Base-by-base conservation (phyloP, 495 filamentous ascomycete species). In the Neurospora hispaniola region DNA sequence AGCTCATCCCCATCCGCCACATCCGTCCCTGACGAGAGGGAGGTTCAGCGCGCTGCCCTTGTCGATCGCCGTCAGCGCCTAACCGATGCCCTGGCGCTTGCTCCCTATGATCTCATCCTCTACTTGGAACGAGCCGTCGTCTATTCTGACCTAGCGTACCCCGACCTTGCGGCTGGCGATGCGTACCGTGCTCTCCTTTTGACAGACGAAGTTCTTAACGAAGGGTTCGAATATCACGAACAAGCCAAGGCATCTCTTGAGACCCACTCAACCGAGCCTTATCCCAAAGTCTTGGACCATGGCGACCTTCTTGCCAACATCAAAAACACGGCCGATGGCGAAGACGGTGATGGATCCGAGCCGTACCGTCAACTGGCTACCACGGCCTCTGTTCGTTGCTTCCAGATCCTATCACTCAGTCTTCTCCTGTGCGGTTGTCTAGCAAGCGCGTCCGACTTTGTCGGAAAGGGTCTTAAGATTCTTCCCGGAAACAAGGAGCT, bases 101-200 rank as follows among this genome's bases (percentile, higher is more conserved):
- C 86, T 41, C 93, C 94, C 4, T 96, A 97, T 80, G 91, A 94
- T 76, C 84, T 93, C n/a, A 85, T 91, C 70, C 84, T 89, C 20
- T 93, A 95, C 77, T 84, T 97, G 54, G 84, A 89, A 73, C 88
- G 94, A 38, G 92, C 93, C 39, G 80, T 86, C 40, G 83, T 90
- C 40, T 89, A 97, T 80, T 84, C 90, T 46, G 80, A 89, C 71
- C 87, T 98, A 41, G 92, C 89, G 42, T 98, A 96, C 80, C 93
- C 93, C 3, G 96, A 99, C 80, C 86, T 99, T 18, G 93, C 93
- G 4, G 91, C 91, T 38, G 93, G 93, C 48, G 96, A 97, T 81
- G 92, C 93, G 2, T 98, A 99, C 80, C 90, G 92, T 54, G 93
- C 94, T 2, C 86, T 99, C 3, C 88, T 97, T 12, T 84, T 98